Percentiles rank a stretch among this genome's conserved stretches.
Evolutionary conservation across 768 basidiomycete genomes (phyloP).

Genomic region (Lactifluus piperatus): DNA sequence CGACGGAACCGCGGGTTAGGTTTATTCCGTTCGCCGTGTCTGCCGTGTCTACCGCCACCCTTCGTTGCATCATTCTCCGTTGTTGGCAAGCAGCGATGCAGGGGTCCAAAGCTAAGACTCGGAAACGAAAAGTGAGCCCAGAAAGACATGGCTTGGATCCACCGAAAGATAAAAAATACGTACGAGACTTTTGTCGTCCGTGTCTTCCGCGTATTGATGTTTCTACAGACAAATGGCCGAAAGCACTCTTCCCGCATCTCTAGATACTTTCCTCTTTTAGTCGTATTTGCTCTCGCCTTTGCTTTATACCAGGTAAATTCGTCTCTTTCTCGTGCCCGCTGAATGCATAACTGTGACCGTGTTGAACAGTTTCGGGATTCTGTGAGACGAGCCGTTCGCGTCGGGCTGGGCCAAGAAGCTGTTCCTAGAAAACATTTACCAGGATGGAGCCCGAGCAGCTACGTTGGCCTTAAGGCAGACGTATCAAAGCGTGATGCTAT

Average conservation of each 20-base stretch:
- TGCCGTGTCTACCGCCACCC: no score
- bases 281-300: background rate
- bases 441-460: conserved; percentile 16
- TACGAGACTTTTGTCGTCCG: background rate
- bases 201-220: background rate
- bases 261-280: background rate
- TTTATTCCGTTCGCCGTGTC: no score
- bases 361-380: conserved; percentile 3
- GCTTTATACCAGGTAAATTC: conserved; percentile 9
- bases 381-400: background rate
- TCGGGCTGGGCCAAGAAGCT: conserved; percentile 9
- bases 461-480: conserved; percentile 44
- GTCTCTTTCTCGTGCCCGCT: background rate
- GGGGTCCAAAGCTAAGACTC: background rate
- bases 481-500: conserved; percentile 56
- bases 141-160: background rate
- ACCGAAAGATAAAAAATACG: background rate
- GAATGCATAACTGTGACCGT: background rate
- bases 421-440: conserved; percentile 8
- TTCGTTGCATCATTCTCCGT: no score
- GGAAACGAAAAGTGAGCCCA: background rate
- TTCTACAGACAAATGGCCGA: background rate
- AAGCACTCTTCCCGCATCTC: background rate
- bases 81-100: background rate
- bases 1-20: no score